Conservation (phyloP, 2,329 filamentous ascomycete species). For the Elsinoe australis region DNA sequence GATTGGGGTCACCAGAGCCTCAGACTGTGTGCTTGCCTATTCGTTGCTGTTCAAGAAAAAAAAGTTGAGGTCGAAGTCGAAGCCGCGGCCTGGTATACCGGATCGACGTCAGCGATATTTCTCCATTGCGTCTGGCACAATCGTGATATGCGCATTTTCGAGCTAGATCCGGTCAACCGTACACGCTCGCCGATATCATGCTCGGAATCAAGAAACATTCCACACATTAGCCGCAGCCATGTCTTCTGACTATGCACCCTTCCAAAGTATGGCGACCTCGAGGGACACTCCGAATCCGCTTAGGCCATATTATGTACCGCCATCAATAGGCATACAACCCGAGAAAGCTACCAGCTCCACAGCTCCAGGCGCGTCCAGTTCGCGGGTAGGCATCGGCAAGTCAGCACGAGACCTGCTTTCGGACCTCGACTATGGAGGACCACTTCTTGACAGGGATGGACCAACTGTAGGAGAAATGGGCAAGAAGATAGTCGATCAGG, state of each 20-base stretch:
- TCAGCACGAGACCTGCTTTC: slow-evolving; percentile 77
- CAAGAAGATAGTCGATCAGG: slow-evolving; percentile 71
- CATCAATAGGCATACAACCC: slow-evolving; percentile 54
- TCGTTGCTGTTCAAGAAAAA: no score
- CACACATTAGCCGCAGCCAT: slow-evolving; percentile 8
- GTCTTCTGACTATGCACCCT: slow-evolving; percentile 22
- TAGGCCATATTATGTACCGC: slow-evolving; percentile 64
- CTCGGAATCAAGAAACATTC: slow-evolving; percentile 13
- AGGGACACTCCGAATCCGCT: slow-evolving; percentile 53
- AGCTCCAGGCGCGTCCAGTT: slow-evolving; percentile 26
- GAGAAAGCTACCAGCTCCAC: slow-evolving; percentile 31
- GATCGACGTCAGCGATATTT: slow-evolving; percentile 12
- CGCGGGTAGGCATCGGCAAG: slow-evolving; percentile 47
- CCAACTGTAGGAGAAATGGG: slow-evolving; percentile 66
- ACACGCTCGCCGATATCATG: slow-evolving; percentile 7
- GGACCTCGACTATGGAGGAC: slow-evolving; percentile 87
- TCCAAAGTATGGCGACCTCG: slow-evolving; percentile 36
- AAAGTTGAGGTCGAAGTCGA: slow-evolving; percentile 8
- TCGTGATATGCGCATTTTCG: background rate
- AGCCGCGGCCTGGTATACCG: background rate
- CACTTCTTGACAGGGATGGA: slow-evolving; percentile 62
- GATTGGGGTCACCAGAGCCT: no score
- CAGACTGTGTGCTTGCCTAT: no score
- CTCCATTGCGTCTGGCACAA: background rate
- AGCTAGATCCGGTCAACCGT: background rate